Evolutionary conservation across 306 rosid genomes (phyloP).

Genomic region (Begonia peltatifolia): DNA sequence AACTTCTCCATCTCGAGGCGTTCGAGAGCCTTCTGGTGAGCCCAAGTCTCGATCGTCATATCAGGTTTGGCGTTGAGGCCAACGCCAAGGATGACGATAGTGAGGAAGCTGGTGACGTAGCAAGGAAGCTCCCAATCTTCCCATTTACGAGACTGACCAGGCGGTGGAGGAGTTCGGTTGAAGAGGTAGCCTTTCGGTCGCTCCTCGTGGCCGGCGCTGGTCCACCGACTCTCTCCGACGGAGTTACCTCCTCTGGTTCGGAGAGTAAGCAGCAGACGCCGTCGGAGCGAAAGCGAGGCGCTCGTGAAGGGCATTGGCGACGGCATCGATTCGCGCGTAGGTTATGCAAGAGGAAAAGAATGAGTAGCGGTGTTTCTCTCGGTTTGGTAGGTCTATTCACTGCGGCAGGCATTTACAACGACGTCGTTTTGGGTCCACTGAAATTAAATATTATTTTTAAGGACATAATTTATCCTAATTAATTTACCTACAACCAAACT

Average conservation of each 20-base stretch:
- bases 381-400: no score
- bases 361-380: no score
- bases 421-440: no score
- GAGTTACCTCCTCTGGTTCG: conserved; percentile 57
- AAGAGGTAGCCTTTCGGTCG: conserved; percentile 65
- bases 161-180: conserved; percentile 61
- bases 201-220: conserved; percentile 76
- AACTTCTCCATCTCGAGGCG: conserved; percentile 64
- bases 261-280: conserved; percentile 41
- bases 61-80: conserved; percentile 99
- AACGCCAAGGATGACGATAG: conserved; percentile 95
- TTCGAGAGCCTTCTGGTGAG: conserved; percentile 90
- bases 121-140: conserved; percentile 99
- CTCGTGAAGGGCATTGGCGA: conserved; percentile 29
- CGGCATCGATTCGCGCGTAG: conserved; percentile 14
- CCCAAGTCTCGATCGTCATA: conserved; percentile 97
- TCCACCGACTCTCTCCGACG: conserved; percentile 66
- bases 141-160: conserved; percentile 83
- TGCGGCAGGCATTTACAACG: no score
- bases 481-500: no score
- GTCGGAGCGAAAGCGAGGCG: conserved; percentile 65
- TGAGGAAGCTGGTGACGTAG: conserved; percentile 91
- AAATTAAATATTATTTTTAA: no score
- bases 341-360: not conserved
- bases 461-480: no score